phyloP scores from a whole-genome alignment of 352 stramenopile species.

The Thalassiosira delicatula region DNA sequence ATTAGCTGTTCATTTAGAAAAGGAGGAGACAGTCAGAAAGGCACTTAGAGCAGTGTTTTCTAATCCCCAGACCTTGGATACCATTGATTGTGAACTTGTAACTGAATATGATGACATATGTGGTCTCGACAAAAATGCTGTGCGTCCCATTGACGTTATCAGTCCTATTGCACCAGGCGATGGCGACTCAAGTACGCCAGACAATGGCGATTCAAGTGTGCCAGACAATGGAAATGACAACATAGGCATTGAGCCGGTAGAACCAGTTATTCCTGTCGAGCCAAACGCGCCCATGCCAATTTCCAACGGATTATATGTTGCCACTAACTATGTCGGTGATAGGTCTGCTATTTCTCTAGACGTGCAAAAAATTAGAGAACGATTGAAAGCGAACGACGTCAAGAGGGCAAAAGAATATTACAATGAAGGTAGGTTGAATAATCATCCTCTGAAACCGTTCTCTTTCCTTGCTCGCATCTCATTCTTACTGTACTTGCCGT shows the following conservation, averaged over 20 bases:
- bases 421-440: constrained; percentile 51
- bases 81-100: constrained; percentile 54
- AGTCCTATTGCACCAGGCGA: neutral
- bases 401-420: constrained; percentile 73
- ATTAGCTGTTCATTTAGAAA: no score
- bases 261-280: constrained; percentile 24
- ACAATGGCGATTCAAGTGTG: constrained; percentile 13
- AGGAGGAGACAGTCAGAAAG: constrained; percentile 29
- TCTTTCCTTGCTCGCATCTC: constrained; percentile 24
- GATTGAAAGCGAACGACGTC: constrained; percentile 57
- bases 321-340: constrained; percentile 81
- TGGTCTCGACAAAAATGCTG: constrained; percentile 9
- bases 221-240: neutral
- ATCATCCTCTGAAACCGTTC: constrained; percentile 4
- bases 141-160: no score
- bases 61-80: constrained; percentile 25
- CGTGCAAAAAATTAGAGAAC: constrained; percentile 74
- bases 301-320: constrained; percentile 79
- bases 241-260: constrained; percentile 4
- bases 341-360: constrained; percentile 80
- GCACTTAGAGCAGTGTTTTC: constrained; percentile 45
- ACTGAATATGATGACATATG: constrained; percentile 61
- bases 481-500: constrained; percentile 17
- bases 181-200: constrained; percentile 19
- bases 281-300: constrained; percentile 75